phyloP scores from a whole-genome alignment of 208 protist genomes.

The Endotrypanum monterogeii region DNA sequence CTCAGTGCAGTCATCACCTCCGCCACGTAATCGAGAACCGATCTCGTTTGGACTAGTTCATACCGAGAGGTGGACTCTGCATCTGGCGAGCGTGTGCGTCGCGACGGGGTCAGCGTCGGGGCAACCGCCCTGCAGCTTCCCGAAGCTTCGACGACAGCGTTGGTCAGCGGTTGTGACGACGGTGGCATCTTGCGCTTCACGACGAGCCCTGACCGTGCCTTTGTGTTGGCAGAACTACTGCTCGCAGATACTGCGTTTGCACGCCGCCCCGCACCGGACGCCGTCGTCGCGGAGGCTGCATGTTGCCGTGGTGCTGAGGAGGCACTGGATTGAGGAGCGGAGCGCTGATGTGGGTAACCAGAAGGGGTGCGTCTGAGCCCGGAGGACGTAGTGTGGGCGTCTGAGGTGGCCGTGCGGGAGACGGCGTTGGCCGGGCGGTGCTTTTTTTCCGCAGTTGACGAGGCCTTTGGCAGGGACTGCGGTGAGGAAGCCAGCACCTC shows the following conservation, averaged over 20 bases:
- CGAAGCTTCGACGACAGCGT: background rate
- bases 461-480: background rate
- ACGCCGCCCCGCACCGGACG: background rate
- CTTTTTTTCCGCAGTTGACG: background rate
- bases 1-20: conserved; percentile 42
- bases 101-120: background rate
- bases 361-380: background rate
- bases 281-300: background rate
- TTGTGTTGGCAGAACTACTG: background rate
- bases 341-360: background rate
- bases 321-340: background rate
- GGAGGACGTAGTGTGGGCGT: background rate
- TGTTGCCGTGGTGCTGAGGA: background rate
- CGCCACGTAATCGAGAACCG: conserved; percentile 66
- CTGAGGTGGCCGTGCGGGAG: background rate
- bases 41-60: conserved; percentile 54
- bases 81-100: background rate
- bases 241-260: background rate
- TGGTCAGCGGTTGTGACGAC: background rate
- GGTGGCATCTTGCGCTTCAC: background rate
- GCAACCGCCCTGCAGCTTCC: background rate
- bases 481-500: background rate
- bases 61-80: conserved; percentile 5
- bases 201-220: background rate
- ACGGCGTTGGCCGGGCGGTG: background rate